These are phyloP conservation scores for Saturnispora ahearnii DNA, from an alignment of 805 yeast species.

Conservation along the genomic window DNA sequence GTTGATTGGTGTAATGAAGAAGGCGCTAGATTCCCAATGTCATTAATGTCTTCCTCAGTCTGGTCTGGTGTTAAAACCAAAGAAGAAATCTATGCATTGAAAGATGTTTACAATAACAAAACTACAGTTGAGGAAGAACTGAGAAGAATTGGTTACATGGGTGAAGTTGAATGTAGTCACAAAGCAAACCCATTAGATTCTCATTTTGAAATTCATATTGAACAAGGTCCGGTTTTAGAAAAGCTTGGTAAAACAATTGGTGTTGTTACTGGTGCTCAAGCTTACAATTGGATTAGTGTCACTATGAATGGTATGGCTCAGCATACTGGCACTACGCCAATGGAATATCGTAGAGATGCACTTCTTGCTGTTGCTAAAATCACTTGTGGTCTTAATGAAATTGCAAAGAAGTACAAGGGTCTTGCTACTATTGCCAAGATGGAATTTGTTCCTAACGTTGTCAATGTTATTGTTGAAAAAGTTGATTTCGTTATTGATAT, in stretches of 20 bases:
- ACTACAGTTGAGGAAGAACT: conserved; percentile 48
- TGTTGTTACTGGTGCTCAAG: conserved; percentile 58
- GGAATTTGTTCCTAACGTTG: conserved; percentile 48
- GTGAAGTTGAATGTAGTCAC: conserved; percentile 40
- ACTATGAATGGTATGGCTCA: conserved; percentile 55
- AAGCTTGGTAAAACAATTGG: conserved; percentile 49
- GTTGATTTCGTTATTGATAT: conserved; percentile 54
- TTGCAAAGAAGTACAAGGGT: conserved; percentile 44
- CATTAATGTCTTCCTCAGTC: conserved; percentile 57
- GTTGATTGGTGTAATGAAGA: conserved; percentile 72
- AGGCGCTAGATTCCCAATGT: conserved; percentile 68
- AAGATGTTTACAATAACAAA: conserved; percentile 44
- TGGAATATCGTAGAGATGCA: conserved; percentile 53
- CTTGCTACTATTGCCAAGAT: conserved; percentile 52
- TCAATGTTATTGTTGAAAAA: conserved; percentile 58
- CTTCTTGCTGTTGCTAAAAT: conserved; percentile 48
- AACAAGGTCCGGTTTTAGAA: conserved; percentile 68
- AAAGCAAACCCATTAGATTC: conserved; percentile 48
- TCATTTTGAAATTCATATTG: conserved; percentile 69
- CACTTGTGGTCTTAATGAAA: conserved; percentile 46
- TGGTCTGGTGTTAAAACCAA: conserved; percentile 48
- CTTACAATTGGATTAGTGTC: conserved; percentile 52
- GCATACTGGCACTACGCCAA: conserved; percentile 70
- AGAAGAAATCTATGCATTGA: conserved; percentile 41
- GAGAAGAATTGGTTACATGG: conserved; percentile 54